Percentiles rank a stretch among this genome's conserved stretches.
These are phyloP conservation scores for Carex arenaria DNA, from an alignment of 202 grass and related monocot species.

Conservation along the genomic window DNA sequence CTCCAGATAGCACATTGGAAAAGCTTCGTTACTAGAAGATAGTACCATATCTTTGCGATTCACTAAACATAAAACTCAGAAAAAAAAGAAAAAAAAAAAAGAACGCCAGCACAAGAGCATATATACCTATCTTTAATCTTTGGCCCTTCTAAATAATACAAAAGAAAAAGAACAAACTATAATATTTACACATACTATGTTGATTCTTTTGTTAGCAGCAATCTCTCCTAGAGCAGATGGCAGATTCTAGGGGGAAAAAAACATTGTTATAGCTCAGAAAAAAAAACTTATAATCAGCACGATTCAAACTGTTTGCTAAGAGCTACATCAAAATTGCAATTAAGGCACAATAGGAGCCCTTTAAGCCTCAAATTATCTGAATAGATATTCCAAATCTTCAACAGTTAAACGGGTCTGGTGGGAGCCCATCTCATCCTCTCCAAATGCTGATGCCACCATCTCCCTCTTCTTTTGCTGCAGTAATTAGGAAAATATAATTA, in stretches of 20 bases:
- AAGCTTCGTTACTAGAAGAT: not conserved
- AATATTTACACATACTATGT: conserved; percentile 19
- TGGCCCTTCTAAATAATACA: not conserved
- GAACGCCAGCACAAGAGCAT: not conserved
- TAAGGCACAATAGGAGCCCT: conserved; percentile 44
- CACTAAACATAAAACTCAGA: not conserved
- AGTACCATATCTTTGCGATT: not conserved
- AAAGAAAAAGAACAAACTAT: conserved; percentile 15
- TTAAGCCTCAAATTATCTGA: conserved; percentile 51
- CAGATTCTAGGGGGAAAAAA: not conserved
- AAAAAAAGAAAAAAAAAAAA: not conserved
- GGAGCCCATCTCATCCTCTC: conserved; percentile 77
- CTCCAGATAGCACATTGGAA: not conserved
- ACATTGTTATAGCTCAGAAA: not conserved
- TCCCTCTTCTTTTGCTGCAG: conserved; percentile 89
- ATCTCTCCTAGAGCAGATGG: conserved; percentile 4
- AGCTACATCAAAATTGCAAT: conserved; percentile 26
- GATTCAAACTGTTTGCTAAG: conserved; percentile 19
- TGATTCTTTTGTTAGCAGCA: conserved; percentile 19
- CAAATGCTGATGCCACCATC: conserved; percentile 97
- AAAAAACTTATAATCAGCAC: conserved; percentile 15
- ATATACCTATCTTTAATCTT: conserved; percentile 15
- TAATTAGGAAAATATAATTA: conserved; percentile 20
- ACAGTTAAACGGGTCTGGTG: conserved; percentile 73
- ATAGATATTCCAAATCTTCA: conserved; percentile 91